Evolutionary conservation across 164 flowering plant genomes (phyloP).

Genomic region (Houttuynia cordata): DNA sequence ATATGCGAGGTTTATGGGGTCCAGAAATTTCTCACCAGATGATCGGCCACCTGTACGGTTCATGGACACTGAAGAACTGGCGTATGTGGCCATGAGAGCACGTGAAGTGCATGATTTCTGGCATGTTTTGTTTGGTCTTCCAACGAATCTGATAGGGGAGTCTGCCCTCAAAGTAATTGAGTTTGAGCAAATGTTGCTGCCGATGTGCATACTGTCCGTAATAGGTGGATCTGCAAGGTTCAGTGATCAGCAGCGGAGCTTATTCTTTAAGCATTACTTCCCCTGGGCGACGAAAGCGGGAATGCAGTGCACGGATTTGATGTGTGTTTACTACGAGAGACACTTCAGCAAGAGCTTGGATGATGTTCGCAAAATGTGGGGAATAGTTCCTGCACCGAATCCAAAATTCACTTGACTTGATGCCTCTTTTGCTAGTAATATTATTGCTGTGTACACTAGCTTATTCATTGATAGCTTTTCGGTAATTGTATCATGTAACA

Average conservation of each 20-base stretch:
- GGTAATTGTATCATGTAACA: no score
- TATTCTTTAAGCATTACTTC: slow-evolving; percentile 67
- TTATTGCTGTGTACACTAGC: no score
- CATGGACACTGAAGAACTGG: slow-evolving; percentile 86
- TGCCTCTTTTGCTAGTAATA: no score
- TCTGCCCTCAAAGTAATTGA: slow-evolving; percentile 91
- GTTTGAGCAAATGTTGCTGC: slow-evolving; percentile 92
- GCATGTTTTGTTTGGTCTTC: slow-evolving; percentile 86
- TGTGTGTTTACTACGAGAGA: slow-evolving; percentile 75
- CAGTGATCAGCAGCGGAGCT: slow-evolving; percentile 51
- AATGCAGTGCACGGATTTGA: slow-evolving; percentile 55
- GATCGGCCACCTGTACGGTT: slow-evolving; percentile 89
- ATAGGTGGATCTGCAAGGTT: slow-evolving; percentile 77
- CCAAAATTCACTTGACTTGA: slow-evolving; percentile 3
- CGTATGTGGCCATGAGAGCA: slow-evolving; percentile 78
- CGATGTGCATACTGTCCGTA: slow-evolving; percentile 82
- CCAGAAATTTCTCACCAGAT: slow-evolving; percentile 92
- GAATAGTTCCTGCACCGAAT: slow-evolving; percentile 65
- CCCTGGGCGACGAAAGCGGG: slow-evolving; percentile 90
- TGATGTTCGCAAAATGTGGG: slow-evolving; percentile 60
- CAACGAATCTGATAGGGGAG: slow-evolving; percentile 89
- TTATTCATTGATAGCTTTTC: no score
- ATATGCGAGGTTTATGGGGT: slow-evolving; percentile 93
- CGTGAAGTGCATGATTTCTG: slow-evolving; percentile 97
- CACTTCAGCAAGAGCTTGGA: slow-evolving; percentile 85